Conservation (phyloP, 495 filamentous ascomycete species). For the Penicillium ochrochloron region DNA sequence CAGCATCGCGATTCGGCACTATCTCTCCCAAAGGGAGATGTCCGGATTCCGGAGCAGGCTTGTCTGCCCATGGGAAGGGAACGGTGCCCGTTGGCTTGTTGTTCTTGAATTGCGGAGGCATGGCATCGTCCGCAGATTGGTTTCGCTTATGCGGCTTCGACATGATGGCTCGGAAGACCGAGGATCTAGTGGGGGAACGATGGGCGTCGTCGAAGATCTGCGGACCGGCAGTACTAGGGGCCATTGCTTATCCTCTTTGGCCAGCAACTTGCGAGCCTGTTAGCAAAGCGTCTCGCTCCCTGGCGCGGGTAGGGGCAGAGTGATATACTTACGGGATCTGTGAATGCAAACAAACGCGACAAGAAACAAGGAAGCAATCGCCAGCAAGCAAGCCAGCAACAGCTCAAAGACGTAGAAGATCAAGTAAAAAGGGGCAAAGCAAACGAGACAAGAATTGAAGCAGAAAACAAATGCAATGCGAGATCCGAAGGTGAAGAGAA, state of each 20-base stretch:
- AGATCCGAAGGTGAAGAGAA: conserved; percentile 14
- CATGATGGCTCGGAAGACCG: conserved; percentile 52
- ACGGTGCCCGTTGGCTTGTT: conserved; percentile 29
- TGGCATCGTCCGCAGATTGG: conserved; percentile 45
- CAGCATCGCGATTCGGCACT: conserved; percentile 43
- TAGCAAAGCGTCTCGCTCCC: conserved; percentile 11
- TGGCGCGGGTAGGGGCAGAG: conserved; percentile 30
- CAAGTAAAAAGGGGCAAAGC: conserved; percentile 13
- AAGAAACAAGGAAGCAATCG: conserved; percentile 10
- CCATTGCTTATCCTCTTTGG: conserved; percentile 46
- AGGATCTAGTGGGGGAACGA: conserved; percentile 43
- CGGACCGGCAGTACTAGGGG: conserved; percentile 40
- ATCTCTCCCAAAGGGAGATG: conserved; percentile 47
- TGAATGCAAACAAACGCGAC: conserved; percentile 20
- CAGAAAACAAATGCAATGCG: conserved; percentile 32
- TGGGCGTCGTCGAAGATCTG: conserved; percentile 52
- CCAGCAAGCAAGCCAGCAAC: conserved; percentile 18
- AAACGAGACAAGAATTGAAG: conserved; percentile 26
- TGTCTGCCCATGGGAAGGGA: conserved; percentile 36
- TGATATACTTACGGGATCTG: conserved; percentile 33
- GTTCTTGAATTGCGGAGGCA: conserved; percentile 22
- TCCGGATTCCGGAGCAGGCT: conserved; percentile 23
- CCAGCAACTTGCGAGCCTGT: conserved; percentile 35
- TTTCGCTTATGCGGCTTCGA: conserved; percentile 48
- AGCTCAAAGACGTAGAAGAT: neutral